Percentiles rank a stretch among this genome's conserved stretches.
Evolutionary conservation across 805 yeast species (phyloP).

Genomic region (Crinitomyces ghanaensis): DNA sequence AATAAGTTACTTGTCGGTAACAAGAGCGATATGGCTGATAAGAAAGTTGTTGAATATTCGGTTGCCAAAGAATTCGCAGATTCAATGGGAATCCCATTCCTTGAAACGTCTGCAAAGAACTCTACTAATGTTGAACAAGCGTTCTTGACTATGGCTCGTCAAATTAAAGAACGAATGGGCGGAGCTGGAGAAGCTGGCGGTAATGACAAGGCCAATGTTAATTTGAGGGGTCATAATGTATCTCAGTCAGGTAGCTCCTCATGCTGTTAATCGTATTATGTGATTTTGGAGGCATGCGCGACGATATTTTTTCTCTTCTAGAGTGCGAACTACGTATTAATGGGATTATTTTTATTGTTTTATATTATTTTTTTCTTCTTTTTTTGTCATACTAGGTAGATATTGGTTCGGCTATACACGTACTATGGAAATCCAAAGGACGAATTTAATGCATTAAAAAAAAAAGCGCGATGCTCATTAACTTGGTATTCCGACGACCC

Average conservation of each 20-base stretch:
- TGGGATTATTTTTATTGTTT: conserved; percentile 1
- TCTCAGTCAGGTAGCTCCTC: conserved; percentile 29
- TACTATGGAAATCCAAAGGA: too few relatives aligned
- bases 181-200: conserved; percentile 29
- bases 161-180: conserved; percentile 87
- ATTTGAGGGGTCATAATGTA: conserved; percentile 30
- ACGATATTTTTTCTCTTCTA: too few relatives aligned
- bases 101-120: conserved; percentile 92
- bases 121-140: conserved; percentile 98
- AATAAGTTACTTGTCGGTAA: conserved; percentile 93
- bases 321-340: too few relatives aligned
- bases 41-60: conserved; percentile 90
- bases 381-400: too few relatives aligned
- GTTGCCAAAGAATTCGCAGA: conserved; percentile 98
- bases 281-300: conserved; percentile 1
- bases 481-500: too few relatives aligned
- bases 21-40: conserved; percentile 87
- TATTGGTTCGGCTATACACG: too few relatives aligned
- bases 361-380: background rate
- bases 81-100: conserved; percentile 83
- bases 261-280: conserved; percentile 32
- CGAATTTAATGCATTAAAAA: too few relatives aligned
- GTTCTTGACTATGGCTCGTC: conserved; percentile 96
- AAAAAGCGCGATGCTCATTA: too few relatives aligned
- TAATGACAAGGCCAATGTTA: conserved; percentile 31